Evolutionary conservation across 208 protist species (phyloP), one percentile per base, ranked within the genome.

Genomic region (Trypanosomatidae sp.): DNA sequence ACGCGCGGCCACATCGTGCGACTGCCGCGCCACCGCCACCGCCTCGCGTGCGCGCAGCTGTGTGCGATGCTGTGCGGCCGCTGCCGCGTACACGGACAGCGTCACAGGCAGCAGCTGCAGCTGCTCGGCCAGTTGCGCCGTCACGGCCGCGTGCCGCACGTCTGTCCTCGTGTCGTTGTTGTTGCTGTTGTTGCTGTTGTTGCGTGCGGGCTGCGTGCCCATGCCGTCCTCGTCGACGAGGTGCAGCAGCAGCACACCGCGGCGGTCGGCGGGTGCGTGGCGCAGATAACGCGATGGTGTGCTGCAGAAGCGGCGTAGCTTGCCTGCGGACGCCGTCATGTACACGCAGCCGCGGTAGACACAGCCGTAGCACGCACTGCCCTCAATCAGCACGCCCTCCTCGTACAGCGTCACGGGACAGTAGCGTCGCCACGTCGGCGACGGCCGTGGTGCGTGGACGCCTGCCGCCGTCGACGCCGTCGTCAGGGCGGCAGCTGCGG

Each of bases 391-490:
- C 24, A 91, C 67, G 13, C 56, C 52, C 42, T 75, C 66, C 32
- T 88, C 66, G 3, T 43, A 23, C 35, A 70, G 76, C 5, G 81
- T 88, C 2, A 94, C 86, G 1, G 86, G 86, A 49, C 86, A 94
- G 58, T 66, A 86, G 11, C 61, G 66, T 51, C 83, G 81, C 79
- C 79, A 94, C 15, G 59, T 33, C 8, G 50, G 52, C 0, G 61
- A 88, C 15, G 48, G 46, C 3, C n/a, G 11, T 35, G n/a, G 11
- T 35, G 11, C 30, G 30, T 35, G 30, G 11, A 35, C n/a, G 11
- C 11, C n/a, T 35, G 30, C n/a, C 30, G n/a, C n/a, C 30, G 30
- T 35, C 30, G 11, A 15, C 30, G n/a, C 3, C 43, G 25, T 0
- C 43, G 26, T 7, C 41, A 5, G 10, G n/a, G n/a, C n/a, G n/a